phyloP scores from a whole-genome alignment of 1,284 basidiomycete genomes.

The Ganoderma leucocontextum region DNA sequence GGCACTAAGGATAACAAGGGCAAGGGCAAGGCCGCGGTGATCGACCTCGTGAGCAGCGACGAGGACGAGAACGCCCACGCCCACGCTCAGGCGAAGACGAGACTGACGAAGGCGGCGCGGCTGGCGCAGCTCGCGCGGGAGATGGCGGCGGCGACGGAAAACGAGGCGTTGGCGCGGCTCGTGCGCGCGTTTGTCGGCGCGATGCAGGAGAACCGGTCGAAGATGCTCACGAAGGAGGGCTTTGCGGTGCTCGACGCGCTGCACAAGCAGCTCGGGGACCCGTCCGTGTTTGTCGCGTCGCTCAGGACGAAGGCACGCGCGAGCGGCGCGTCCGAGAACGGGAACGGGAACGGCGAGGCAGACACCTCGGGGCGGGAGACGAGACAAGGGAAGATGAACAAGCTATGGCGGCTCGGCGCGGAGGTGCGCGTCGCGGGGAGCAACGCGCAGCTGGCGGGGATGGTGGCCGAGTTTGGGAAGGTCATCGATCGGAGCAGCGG shows the following conservation, averaged over 20 bases:
- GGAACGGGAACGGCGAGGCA: conserved; percentile 30
- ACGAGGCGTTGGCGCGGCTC: conserved; percentile 56
- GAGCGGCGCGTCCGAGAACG: conserved; percentile 36
- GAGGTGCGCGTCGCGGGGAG: conserved; percentile 59
- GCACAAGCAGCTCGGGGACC: conserved; percentile 72
- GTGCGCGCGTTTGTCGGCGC: conserved; percentile 66
- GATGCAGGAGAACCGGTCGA: conserved; percentile 68
- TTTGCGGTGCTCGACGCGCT: conserved; percentile 73
- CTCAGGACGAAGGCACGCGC: conserved; percentile 57
- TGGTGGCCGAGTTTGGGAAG: conserved; percentile 72
- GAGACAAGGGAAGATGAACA: conserved; percentile 57
- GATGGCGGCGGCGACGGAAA: conserved; percentile 59
- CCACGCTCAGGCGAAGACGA: conserved; percentile 38
- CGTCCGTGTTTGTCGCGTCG: conserved; percentile 64
- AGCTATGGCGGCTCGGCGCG: conserved; percentile 60
- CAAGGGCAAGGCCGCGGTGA: conserved; percentile 44
- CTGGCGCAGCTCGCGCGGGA: conserved; percentile 56
- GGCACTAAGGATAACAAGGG: conserved; percentile 8
- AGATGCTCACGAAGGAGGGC: conserved; percentile 73
- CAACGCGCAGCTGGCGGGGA: conserved; percentile 63
- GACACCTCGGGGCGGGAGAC: conserved; percentile 47
- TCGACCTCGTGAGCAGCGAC: conserved; percentile 54
- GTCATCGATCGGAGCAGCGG: conserved; percentile 71
- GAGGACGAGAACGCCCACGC: conserved; percentile 48
- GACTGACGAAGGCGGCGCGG: conserved; percentile 60